Percentiles rank a stretch among this genome's conserved stretches.
Conservation (phyloP, 805 yeast species). For the Zygosaccharomyces bailii region DNA sequence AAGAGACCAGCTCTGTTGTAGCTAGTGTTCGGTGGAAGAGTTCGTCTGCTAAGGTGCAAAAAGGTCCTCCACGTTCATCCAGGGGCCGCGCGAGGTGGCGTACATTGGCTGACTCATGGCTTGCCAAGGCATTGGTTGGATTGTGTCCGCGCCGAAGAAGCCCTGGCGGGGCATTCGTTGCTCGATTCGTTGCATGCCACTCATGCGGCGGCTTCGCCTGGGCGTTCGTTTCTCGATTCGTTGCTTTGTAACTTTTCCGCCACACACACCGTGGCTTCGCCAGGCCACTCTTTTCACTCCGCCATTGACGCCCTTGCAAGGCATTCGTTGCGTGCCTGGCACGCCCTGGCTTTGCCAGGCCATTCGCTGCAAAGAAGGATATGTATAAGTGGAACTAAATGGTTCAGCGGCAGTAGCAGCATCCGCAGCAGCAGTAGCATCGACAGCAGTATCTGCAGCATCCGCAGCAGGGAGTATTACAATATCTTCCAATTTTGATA, state of each 20-base stretch:
- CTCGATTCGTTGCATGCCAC: slow-evolving; percentile 2
- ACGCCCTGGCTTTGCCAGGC: too few relatives aligned
- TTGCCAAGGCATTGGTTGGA: slow-evolving; percentile 5
- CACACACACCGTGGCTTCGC: background rate
- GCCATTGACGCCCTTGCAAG: too few relatives aligned
- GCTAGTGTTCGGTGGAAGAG: background rate
- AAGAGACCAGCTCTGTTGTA: background rate
- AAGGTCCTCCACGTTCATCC: slow-evolving; percentile 5
- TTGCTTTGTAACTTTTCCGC: background rate
- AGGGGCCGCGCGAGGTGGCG: slow-evolving; percentile 3
- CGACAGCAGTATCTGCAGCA: too few relatives aligned
- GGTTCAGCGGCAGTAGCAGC: too few relatives aligned
- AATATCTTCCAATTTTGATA: too few relatives aligned
- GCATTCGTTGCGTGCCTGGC: too few relatives aligned
- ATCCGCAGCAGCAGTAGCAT: too few relatives aligned
- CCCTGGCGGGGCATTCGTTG: slow-evolving; percentile 5
- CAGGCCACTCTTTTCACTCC: too few relatives aligned
- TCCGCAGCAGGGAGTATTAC: slow-evolving; percentile 12
- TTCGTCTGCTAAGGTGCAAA: background rate
- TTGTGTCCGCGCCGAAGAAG: slow-evolving; percentile 6
- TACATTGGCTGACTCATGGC: slow-evolving; percentile 2
- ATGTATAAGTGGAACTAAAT: too few relatives aligned
- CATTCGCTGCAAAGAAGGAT: too few relatives aligned
- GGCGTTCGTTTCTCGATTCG: slow-evolving; percentile 1
- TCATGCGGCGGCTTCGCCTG: slow-evolving; percentile 1